Base-by-base conservation (phyloP, 352 stramenopile species). In the Saprolegnia diclina region DNA sequence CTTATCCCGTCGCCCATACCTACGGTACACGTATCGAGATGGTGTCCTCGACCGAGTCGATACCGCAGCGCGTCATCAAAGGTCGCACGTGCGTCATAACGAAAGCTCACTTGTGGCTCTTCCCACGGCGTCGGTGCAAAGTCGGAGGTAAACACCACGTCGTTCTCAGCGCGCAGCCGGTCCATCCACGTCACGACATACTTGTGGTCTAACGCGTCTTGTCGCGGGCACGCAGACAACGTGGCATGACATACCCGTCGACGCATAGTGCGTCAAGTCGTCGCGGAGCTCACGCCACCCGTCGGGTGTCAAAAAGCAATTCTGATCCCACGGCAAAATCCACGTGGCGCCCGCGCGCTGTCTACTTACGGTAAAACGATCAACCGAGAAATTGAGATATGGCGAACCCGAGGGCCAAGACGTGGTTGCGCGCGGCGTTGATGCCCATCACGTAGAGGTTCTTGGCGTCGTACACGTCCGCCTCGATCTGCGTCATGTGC, bases 111-210 rank as follows among this genome's bases (percentile, higher is more conserved):
- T 66, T 87, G 79, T 35, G 79, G 77, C 21, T 87, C 79, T 45
- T 78, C 79, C 77, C 78, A 83, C 16, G 79, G 73, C 5, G 79
- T 44, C 1, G 72, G 35, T 32, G 52, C 72, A 40, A 79, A 87
- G 0, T 64, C 35, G 0, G 73, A 46, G 54, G 74, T 71, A n/a
- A 87, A 72, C n/a, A 87, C 65, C 19, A 79, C 56, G 19, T 79
- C 74, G 52, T 87, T 85, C 26, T 83, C 75, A 21, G 76, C 29
- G 16, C 65, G 71, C 26, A 85, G 61, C 9, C 79, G 76, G 46
- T 87, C 76, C 77, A 87, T 85, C 56, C 75, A 83, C 5, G 76
- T 74, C 10, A 85, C 32, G 19, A 85, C 78, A 65, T 87, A 87
- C 68, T 87, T 87, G 65, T 74, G 64, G 44, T 72, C 62, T 0